A percentile compares a stretch with the other conserved stretches of the same genome.
phyloP scores from a whole-genome alignment of 768 basidiomycete genomes.

The Leccinum incarnatum region DNA sequence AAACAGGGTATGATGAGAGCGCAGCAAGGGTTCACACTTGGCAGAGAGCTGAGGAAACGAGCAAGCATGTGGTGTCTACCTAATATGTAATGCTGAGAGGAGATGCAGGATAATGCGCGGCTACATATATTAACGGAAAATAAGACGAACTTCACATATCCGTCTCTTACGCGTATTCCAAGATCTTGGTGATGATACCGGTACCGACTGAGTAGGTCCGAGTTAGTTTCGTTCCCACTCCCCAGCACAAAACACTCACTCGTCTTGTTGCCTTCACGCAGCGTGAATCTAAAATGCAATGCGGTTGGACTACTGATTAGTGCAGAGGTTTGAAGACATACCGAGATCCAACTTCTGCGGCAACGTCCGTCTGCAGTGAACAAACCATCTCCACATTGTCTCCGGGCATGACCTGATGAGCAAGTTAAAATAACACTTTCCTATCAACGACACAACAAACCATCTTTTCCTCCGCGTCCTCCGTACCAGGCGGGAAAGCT shows the following conservation, averaged over 20 bases:
- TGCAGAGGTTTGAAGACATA: conserved; percentile 18
- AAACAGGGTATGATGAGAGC: background rate
- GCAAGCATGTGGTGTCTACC: conserved; percentile 3
- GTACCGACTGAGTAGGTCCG: conserved; percentile 67
- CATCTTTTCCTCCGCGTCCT: conserved; percentile 85
- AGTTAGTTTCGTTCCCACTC: conserved; percentile 11
- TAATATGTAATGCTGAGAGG: conserved; percentile 22
- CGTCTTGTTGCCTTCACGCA: conserved; percentile 93
- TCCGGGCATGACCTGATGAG: conserved; percentile 84
- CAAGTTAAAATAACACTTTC: conserved; percentile 1
- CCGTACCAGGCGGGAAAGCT: conserved; percentile 82
- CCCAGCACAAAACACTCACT: conserved; percentile 43
- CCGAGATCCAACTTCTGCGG: conserved; percentile 86
- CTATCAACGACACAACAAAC: conserved; percentile 35
- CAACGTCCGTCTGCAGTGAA: conserved; percentile 78
- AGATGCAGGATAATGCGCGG: conserved; percentile 17
- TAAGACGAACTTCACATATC: conserved; percentile 13
- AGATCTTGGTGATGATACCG: conserved; percentile 87
- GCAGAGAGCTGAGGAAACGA: background rate
- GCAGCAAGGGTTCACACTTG: background rate
- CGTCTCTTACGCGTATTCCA: conserved; percentile 40
- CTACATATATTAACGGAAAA: conserved; percentile 19
- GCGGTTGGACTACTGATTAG: conserved; percentile 1
- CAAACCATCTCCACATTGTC: conserved; percentile 96
- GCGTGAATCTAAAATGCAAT: conserved; percentile 59